Conservation (phyloP, 1,139 yeast genomes). For the Debaryomyces fabryi region DNA sequence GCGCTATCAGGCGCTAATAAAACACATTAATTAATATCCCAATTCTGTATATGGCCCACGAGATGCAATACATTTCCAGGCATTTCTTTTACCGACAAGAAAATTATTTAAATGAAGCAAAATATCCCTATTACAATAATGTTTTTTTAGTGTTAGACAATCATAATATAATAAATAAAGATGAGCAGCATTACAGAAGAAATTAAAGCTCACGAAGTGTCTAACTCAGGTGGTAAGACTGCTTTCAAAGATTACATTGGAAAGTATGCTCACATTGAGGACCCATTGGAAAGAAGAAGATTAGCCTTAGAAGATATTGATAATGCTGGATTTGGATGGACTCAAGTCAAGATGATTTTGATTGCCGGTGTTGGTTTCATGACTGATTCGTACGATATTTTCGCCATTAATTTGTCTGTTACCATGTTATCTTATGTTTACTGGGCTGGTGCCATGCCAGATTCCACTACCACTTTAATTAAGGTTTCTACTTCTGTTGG, state of each 20-base stretch:
- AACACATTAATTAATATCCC: not conserved
- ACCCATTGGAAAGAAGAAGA: conserved; percentile 88
- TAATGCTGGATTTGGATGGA: conserved; percentile 84
- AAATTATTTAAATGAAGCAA: not conserved
- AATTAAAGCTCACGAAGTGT: conserved; percentile 18
- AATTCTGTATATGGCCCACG: conserved; percentile 3
- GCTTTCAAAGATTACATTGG: conserved; percentile 87
- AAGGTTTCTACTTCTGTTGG: conserved; percentile 93
- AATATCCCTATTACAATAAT: not conserved
- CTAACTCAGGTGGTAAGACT: conserved; percentile 71
- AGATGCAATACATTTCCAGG: not conserved
- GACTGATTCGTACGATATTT: conserved; percentile 90
- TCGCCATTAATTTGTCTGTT: conserved; percentile 82
- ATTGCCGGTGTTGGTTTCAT: conserved; percentile 95
- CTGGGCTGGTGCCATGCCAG: conserved; percentile 69
- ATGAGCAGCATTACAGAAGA: conserved; percentile 30
- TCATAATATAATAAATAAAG: not conserved
- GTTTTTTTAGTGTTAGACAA: not conserved
- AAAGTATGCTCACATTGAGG: conserved; percentile 82
- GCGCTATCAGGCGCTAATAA: not conserved
- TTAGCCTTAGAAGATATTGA: conserved; percentile 88
- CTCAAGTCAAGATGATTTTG: conserved; percentile 80
- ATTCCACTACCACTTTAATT: conserved; percentile 70
- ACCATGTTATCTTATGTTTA: conserved; percentile 74
- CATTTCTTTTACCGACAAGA: conserved; percentile 1